Evolutionary conservation across 2,329 filamentous ascomycete species (phyloP).

Genomic region (Colletotrichum costaricense): DNA sequence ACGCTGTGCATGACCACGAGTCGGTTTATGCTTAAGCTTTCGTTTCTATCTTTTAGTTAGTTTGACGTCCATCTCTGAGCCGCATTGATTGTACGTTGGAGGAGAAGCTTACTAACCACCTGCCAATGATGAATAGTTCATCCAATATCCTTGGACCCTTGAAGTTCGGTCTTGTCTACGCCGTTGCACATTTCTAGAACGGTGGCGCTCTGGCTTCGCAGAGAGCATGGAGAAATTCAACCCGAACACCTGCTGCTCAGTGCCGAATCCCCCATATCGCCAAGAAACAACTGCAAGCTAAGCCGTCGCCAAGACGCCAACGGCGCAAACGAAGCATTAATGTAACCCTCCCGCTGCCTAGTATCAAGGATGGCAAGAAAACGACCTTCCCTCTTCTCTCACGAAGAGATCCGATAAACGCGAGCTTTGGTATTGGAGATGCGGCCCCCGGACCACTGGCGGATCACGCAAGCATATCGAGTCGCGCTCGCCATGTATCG

Average conservation of each 20-base stretch:
- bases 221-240: background rate
- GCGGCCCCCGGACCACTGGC: background rate
- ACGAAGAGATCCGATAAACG: constrained; percentile 5
- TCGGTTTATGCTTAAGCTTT: background rate
- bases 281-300: background rate
- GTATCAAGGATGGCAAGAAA: background rate
- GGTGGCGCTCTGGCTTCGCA: background rate
- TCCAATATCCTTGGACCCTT: background rate
- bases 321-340: constrained; percentile 5
- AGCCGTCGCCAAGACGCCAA: constrained; percentile 29
- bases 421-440: background rate
- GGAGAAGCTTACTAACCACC: constrained; percentile 20
- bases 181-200: background rate
- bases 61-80: background rate
- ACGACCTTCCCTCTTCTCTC: constrained; percentile 32
- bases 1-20: background rate
- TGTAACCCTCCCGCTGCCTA: constrained; percentile 14
- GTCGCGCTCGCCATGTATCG: constrained; percentile 8
- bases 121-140: background rate
- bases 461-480: constrained; percentile 16
- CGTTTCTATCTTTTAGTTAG: background rate
- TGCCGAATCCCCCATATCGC: constrained; percentile 3
- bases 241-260: background rate
- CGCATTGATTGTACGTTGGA: background rate
- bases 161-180: background rate